Evolutionary conservation across 345 rosid species (phyloP), one percentile per base, ranked within the genome.

Genomic region (Camelina neglecta): DNA sequence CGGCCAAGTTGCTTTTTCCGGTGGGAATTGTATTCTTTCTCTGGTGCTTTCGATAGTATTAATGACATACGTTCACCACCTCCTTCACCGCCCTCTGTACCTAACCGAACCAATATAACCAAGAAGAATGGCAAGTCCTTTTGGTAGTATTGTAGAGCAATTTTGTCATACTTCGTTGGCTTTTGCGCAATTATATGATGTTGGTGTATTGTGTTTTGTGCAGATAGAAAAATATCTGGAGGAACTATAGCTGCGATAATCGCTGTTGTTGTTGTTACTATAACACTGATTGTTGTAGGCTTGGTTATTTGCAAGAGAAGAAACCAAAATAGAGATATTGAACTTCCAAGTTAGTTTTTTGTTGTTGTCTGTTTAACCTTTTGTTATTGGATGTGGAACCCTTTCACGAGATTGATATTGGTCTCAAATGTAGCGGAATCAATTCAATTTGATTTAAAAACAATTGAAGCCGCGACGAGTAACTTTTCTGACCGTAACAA

Each of bases 401-500:
- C 31, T 41, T 26, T 45, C 15, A 53, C 35, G 65, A 51, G 84
- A n/a, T n/a, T n/a, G n/a, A n/a, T n/a, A 84, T 4, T 66, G 83
- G 75, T 8, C 72, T 72, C 26, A 61, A 73, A 21, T 71, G 59
- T 18, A 70, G 74, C 44, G 48, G 88, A 85, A 47, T 83, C 88
- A 9, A 61, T 88, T 54, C 87, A 87, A 64, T 79, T 67, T 21
- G 86, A 84, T 66, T 72, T 85, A 0, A 73, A 16, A 15, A 76
- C 83, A 2, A 80, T 89, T 18, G 67, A 79, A 83, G 59, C 58
- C 10, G 90, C 93, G 0, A 86, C 91, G 2, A 60, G 74, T 8
- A 69, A 81, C 5, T 89, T 91, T 79, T 82, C 89, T 3, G 51
- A 33, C 8, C 16, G 63, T 7, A 86, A 88, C 51, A 84, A 82